Base-by-base conservation (phyloP, 257 asterid genomes). In the Nicotiana paniculata region DNA sequence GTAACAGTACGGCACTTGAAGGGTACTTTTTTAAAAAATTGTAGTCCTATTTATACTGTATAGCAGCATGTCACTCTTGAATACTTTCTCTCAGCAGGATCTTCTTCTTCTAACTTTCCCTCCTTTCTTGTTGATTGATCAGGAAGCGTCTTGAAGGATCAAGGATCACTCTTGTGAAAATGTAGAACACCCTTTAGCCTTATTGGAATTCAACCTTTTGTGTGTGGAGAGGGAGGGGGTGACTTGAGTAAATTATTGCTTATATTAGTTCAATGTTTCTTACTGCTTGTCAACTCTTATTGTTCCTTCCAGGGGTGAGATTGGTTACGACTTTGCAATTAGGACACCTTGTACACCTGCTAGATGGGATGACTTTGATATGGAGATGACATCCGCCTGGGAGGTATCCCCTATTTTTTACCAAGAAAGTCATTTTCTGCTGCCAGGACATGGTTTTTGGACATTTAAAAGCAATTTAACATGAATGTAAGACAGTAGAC, bases 331-430 rank as follows among this genome's bases (percentile, higher is more conserved):
- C 85, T 93, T 94, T 83, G 85, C 93, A 81, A 87, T 96, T 32
- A 89, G 88, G 84, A 94, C 98, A 48, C 97, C 97, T 77, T 91
- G 92, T 81, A 87, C 97, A 75, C 93, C 97, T 85, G 88, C 95
- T 35, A 92, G 98, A 92, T 94, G 98, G 98, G 93, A 90, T 43
- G 97, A 91, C 83, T 96, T 93, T 67, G 96, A 92, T 53, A 70
- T 86, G 81, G 98, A 96, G 91, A 96, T 96, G 99, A 90, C 94
- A 79, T 93, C 93, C 37, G 97, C 99, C 26, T 96, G 99, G 98
- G 97, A 96, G 95, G 99, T 93, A 88, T 86, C 15, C 62, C 30
- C 62, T 48, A 48, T 24, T 46, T 48, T 46, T 74, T 26, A 48
- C 46, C 79, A 48, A 7, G 39, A 74, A 46, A 74, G 61, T 4